Evolutionary conservation across 345 rosid genomes (phyloP).

Genomic region (Rubroshorea leprosula): DNA sequence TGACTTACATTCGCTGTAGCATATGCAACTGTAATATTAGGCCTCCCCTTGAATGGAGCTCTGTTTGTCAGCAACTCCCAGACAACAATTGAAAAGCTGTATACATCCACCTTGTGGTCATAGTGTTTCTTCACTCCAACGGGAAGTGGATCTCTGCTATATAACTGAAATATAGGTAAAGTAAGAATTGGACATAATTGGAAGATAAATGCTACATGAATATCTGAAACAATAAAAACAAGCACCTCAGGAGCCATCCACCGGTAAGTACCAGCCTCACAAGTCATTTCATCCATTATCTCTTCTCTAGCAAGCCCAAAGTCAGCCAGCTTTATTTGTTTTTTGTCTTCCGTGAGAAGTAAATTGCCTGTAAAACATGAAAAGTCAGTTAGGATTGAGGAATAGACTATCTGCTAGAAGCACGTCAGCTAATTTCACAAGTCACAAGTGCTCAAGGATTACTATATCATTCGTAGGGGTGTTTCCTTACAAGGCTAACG

Average conservation of each 20-base stretch:
- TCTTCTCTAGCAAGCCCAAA: conserved; percentile 60
- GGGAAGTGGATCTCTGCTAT: conserved; percentile 36
- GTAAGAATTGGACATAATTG: conserved; percentile 3
- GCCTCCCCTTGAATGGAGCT: conserved; percentile 38
- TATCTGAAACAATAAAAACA: conserved; percentile 1
- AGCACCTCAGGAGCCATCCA: conserved; percentile 86
- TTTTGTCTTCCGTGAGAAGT: conserved; percentile 40
- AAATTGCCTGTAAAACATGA: conserved; percentile 37
- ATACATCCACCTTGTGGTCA: conserved; percentile 71
- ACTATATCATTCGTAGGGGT: no score
- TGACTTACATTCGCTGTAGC: conserved; percentile 33
- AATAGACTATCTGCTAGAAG: background rate
- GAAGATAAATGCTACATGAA: background rate
- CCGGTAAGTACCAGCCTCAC: conserved; percentile 59
- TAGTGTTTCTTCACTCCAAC: conserved; percentile 42
- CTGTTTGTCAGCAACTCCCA: conserved; percentile 62
- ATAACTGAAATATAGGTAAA: conserved; percentile 27
- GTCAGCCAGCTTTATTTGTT: conserved; percentile 45
- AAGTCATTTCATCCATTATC: conserved; percentile 34
- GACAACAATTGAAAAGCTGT: conserved; percentile 54
- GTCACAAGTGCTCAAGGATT: no score
- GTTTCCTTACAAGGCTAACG: no score
- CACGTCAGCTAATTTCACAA: no score
- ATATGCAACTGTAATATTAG: conserved; percentile 27
- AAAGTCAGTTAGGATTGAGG: background rate